Evolutionary conservation across 805 yeast species (phyloP), one percentile per base, ranked within the genome.

Genomic region (Starmerella sp.): DNA sequence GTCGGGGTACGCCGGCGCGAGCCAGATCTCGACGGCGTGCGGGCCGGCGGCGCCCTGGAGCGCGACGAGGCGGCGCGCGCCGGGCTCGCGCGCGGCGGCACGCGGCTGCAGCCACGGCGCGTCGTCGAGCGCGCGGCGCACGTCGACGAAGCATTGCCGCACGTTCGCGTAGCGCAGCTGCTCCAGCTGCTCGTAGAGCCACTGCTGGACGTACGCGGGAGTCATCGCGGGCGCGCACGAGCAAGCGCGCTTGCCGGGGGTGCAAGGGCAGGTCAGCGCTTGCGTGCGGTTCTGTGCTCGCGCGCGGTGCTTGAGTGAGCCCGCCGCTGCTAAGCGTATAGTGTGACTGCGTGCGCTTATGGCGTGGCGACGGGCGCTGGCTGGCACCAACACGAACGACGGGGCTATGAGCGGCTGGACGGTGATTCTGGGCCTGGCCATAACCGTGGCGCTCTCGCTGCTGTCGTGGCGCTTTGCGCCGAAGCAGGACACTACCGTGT

Each of bases 401-500:
- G 51, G 34, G 6, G 35, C 34, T 38, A 76, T 75, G 79, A 74
- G 78, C 64, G 79, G 79, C 52, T 85, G 83, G 77, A 78, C 85
- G 51, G 91, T 87, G 60, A 73, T 86, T 55, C 71, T 78, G 55
- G 84, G 80, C 34, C 74, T 88, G 58, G 64, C 82, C 30, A 72
- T 79, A 54, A 83, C 83, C 11, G 78, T 75, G 31, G 76, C 75
- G 29, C 70, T 78, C 44, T 80, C 88, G 13, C 75, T 78, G n/a
- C 73, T 77, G 45, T 82, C 89, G 57, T 90, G 97, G 97, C 72
- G 77, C 52, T 75, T 81, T 69, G 95, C 96, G 8, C 96, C 97
- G 47, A 83, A 84, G 70, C 78, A 83, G 63, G 85, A 88, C 68
- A 63, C 57, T 38, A 79, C 76, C n/a, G 73, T 70, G n/a, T 68